phyloP scores from a whole-genome alignment of 2,329 filamentous ascomycete species.

The Paecilomyces formosus region DNA sequence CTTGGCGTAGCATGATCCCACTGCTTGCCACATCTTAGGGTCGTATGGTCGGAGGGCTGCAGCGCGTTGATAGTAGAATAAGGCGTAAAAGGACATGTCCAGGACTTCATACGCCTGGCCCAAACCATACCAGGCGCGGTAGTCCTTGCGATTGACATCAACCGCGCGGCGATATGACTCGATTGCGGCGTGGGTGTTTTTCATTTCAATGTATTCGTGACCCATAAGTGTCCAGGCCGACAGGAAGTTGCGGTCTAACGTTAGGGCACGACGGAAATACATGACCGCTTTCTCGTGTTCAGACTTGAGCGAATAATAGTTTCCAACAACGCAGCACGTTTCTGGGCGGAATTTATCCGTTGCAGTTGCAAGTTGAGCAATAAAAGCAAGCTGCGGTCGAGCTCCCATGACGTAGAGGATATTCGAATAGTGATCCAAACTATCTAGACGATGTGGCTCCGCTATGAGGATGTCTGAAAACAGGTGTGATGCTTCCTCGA shows the following conservation, averaged over 20 bases:
- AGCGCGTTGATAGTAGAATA: conserved; percentile 97
- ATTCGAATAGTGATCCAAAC: conserved; percentile 92
- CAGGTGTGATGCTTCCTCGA: conserved; percentile 55
- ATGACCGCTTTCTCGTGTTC: conserved; percentile 97
- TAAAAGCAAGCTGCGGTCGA: conserved; percentile 80
- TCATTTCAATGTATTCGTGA: conserved; percentile 96
- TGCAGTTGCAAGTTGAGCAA: conserved; percentile 82
- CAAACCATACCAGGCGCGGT: conserved; percentile 94
- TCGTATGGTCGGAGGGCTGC: conserved; percentile 91
- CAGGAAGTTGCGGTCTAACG: conserved; percentile 80
- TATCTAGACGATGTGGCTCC: conserved; percentile 68
- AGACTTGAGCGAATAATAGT: conserved; percentile 91
- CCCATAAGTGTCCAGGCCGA: conserved; percentile 99
- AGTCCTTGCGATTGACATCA: conserved; percentile 91
- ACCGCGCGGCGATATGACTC: conserved; percentile 94
- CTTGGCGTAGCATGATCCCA: conserved; percentile 83
- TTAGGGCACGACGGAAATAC: conserved; percentile 90
- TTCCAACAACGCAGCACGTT: conserved; percentile 92
- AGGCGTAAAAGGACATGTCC: conserved; percentile 93
- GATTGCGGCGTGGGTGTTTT: conserved; percentile 96
- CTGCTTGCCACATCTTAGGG: conserved; percentile 97
- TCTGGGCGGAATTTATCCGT: conserved; percentile 96
- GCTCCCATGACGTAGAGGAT: conserved; percentile 90
- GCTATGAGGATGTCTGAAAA: conserved; percentile 62
- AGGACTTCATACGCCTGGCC: conserved; percentile 96